Base-by-base conservation (phyloP, 225 moss, liverwort and hornwort species). In the Physcomitrium patens region DNA sequence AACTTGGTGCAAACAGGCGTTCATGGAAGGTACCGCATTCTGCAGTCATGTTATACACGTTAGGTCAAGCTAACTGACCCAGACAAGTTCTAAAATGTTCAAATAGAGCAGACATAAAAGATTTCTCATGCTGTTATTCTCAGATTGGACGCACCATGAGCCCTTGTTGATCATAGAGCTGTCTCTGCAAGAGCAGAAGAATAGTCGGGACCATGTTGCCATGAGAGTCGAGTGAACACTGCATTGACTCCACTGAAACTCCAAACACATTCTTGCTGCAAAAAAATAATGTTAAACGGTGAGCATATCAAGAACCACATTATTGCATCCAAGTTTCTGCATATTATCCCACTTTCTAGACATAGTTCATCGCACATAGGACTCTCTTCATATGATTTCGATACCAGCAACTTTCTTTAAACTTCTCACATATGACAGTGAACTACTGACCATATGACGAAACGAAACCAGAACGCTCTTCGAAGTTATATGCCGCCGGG, bases 201-300 rank as follows among this genome's bases (percentile, higher is more conserved):
- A 96, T 96, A 31, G 96, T 96, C 16, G 96, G 96, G 20, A 96
- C 96, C 78, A 94, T 96, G 63, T 96, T 96, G 47, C 96, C 96
- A 70, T 94, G 86, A 42, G 78, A 55, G 59, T 96, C 96, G 47
- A 81, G 85, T 12, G 96, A 92, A 66, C 94, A 96, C 78, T 96
- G 94, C 96, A 96, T 96, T 12, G 96, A 96, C 75, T 92, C 88
- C 77, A 89, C 92, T 20, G 96, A 96, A 20, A 96, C 96, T 60
- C 96, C 96, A 44, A 96, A 96, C 24, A 96, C 96, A 71, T 92
- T 96, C 58, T 89, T 94, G 80, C 96, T 96, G 92, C 81, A 77
- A 67, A 71, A 49, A 31, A 8, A 37, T 37, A 69, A 75, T 64
- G 11, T 61, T 24, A 18, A 54, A 3, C 9, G 69, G 68, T 77